Conservation (phyloP, 345 rosid species). For the Camelina hispida region DNA sequence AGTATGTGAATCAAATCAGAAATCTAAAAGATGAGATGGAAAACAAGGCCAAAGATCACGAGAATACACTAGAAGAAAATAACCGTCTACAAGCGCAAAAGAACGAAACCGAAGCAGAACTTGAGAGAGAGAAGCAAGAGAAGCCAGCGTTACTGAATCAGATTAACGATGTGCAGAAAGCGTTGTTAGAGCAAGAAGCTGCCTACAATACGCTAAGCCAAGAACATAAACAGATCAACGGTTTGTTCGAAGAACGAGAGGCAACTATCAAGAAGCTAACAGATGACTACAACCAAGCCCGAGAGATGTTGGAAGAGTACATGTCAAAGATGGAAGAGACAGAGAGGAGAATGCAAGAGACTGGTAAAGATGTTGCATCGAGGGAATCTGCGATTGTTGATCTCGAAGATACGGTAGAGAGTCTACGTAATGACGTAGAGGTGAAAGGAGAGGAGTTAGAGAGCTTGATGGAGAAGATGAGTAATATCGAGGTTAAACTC, state of each 20-base stretch:
- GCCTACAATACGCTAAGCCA: slow-evolving; percentile 51
- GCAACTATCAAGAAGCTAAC: slow-evolving; percentile 47
- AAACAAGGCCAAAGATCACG: slow-evolving; percentile 25
- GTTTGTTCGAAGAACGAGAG: slow-evolving; percentile 49
- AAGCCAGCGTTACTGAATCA: slow-evolving; percentile 47
- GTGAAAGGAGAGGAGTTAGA: slow-evolving; percentile 77
- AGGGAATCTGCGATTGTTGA: slow-evolving; percentile 56
- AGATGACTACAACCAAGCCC: slow-evolving; percentile 49
- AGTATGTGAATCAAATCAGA: slow-evolving; percentile 47
- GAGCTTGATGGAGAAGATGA: slow-evolving; percentile 57
- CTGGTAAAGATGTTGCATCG: slow-evolving; percentile 44
- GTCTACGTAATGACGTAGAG: slow-evolving; percentile 69
- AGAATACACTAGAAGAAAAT: slow-evolving; percentile 48
- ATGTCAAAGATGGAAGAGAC: slow-evolving; percentile 51
- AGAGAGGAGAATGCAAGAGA: slow-evolving; percentile 59
- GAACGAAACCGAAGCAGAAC: slow-evolving; percentile 51
- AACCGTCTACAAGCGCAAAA: slow-evolving; percentile 47
- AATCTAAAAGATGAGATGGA: slow-evolving; percentile 47
- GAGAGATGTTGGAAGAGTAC: slow-evolving; percentile 56
- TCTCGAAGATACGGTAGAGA: slow-evolving; percentile 63
- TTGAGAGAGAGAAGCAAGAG: slow-evolving; percentile 62
- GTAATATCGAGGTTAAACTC: slow-evolving; percentile 76
- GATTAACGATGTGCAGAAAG: slow-evolving; percentile 52
- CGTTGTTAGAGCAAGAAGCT: slow-evolving; percentile 48
- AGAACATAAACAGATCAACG: slow-evolving; percentile 55